A percentile compares a stretch with the other conserved stretches of the same genome.
These are phyloP conservation scores for Hanseniaspora vineae DNA, from an alignment of 805 yeast genomes.

Conservation along the genomic window DNA sequence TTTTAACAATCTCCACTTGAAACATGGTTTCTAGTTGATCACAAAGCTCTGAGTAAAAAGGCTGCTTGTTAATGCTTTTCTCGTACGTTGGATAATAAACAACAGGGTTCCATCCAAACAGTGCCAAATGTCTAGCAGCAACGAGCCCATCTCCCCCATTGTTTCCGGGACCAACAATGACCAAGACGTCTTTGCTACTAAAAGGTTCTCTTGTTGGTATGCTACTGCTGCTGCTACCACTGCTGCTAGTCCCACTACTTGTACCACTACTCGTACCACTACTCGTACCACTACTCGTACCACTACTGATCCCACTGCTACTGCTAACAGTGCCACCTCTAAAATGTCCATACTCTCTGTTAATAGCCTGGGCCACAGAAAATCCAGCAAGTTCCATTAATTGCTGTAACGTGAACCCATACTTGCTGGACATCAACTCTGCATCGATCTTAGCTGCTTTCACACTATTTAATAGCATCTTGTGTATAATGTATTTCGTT, in stretches of 20 bases:
- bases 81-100: constrained; percentile 55
- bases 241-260: too few relatives aligned
- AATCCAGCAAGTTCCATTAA: constrained; percentile 93
- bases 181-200: constrained; percentile 34
- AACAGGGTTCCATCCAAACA: constrained; percentile 67
- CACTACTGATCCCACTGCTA: too few relatives aligned
- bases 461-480: constrained; percentile 2
- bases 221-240: too few relatives aligned
- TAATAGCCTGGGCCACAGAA: constrained; percentile 81
- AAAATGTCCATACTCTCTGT: constrained; percentile 42
- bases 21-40: constrained; percentile 39
- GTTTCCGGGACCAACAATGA: constrained; percentile 91
- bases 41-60: constrained; percentile 44
- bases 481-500: too few relatives aligned
- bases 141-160: constrained; percentile 95
- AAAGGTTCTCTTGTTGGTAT: not conserved
- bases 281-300: not conserved
- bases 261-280: constrained; percentile 16
- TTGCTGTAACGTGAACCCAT: constrained; percentile 21
- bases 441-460: constrained; percentile 67
- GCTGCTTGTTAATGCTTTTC: constrained; percentile 40
- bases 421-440: constrained; percentile 77
- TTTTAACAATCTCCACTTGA: constrained; percentile 31
- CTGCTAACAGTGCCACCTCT: too few relatives aligned
- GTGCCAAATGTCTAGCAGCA: constrained; percentile 78